phyloP scores from a whole-genome alignment of 345 rosid species.

The Anastatica hierochuntica region DNA sequence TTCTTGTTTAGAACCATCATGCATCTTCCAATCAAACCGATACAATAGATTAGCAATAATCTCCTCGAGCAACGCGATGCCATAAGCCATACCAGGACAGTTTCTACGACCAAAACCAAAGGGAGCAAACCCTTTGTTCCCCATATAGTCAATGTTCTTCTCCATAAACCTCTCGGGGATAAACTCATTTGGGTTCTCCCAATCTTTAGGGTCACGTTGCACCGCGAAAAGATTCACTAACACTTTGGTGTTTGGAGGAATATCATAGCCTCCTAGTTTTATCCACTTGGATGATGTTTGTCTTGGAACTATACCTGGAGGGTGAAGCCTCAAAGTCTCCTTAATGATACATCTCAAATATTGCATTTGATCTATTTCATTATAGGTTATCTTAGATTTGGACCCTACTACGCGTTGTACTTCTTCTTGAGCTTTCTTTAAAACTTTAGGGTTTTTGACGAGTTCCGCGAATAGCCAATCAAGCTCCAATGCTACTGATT shows the following conservation, averaged over 20 bases:
- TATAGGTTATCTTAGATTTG: conserved; percentile 10
- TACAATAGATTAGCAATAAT: conserved; percentile 14
- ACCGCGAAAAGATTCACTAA: conserved; percentile 17
- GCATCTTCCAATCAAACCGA: conserved; percentile 22
- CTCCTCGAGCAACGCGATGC: conserved; percentile 12
- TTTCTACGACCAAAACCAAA: conserved; percentile 26
- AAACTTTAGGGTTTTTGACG: conserved; percentile 10
- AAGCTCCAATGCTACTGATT: conserved; percentile 16
- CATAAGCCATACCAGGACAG: conserved; percentile 23
- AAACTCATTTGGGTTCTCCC: conserved; percentile 25
- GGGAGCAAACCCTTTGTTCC: conserved; percentile 19
- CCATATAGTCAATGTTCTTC: conserved; percentile 16
- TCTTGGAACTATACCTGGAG: conserved; percentile 18
- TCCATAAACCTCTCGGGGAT: conserved; percentile 21
- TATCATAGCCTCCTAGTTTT: conserved; percentile 12
- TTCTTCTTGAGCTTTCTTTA: conserved; percentile 25
- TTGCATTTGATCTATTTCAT: conserved; percentile 17
- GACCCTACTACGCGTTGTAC: conserved; percentile 15
- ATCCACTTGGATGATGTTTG: conserved; percentile 9
- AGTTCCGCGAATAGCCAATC: conserved; percentile 25
- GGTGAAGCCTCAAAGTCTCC: conserved; percentile 22
- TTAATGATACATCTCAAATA: conserved; percentile 22
- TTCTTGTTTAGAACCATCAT: conserved; percentile 13
- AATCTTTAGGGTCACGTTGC: conserved; percentile 20
- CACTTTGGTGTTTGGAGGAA: conserved; percentile 21